A percentile compares a stretch with the other conserved stretches of the same genome.
phyloP scores from a whole-genome alignment of 2,329 filamentous ascomycete species.

The Hypoxylon sp. region DNA sequence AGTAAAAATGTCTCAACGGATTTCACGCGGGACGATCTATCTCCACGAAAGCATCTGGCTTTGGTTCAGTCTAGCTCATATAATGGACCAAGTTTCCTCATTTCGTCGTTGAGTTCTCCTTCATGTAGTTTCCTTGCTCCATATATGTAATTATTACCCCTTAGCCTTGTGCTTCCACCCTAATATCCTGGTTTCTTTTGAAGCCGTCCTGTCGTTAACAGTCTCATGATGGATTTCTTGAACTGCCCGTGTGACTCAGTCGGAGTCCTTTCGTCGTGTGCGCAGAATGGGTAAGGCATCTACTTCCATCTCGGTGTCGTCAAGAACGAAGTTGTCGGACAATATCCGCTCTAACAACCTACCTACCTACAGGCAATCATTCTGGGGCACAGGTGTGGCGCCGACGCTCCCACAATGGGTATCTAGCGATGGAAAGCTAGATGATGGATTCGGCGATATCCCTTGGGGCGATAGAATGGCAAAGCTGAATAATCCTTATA shows the following conservation, averaged over 20 bases:
- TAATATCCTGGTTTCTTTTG: constrained; percentile 34
- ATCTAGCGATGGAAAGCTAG: constrained; percentile 20
- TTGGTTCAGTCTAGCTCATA: constrained; percentile 11
- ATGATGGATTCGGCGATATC: constrained; percentile 14
- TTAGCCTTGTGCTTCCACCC: constrained; percentile 16
- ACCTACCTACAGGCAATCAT: too few species aligned
- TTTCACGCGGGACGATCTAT: constrained; percentile 24
- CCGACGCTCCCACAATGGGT: constrained; percentile 46
- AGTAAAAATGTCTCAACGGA: constrained; percentile 18
- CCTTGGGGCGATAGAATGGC: constrained; percentile 61
- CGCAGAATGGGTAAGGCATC: constrained; percentile 43
- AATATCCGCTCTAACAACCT: constrained; percentile 13
- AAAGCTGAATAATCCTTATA: constrained; percentile 59
- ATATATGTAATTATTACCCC: constrained; percentile 17
- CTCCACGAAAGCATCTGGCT: constrained; percentile 10
- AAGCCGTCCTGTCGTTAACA: constrained; percentile 41
- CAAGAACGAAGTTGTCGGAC: background rate
- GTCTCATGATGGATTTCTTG: constrained; percentile 40
- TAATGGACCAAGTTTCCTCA: constrained; percentile 16
- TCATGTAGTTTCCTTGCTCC: constrained; percentile 19
- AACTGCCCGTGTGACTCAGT: constrained; percentile 31
- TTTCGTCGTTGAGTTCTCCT: background rate
- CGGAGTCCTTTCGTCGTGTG: constrained; percentile 36
- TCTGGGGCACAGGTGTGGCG: constrained; percentile 47
- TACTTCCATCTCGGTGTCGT: background rate